Percentiles rank a stretch among this genome's conserved stretches.
These are phyloP conservation scores for Heterobasidion occidentale DNA, from an alignment of 1,284 basidiomycete species.

Conservation along the genomic window DNA sequence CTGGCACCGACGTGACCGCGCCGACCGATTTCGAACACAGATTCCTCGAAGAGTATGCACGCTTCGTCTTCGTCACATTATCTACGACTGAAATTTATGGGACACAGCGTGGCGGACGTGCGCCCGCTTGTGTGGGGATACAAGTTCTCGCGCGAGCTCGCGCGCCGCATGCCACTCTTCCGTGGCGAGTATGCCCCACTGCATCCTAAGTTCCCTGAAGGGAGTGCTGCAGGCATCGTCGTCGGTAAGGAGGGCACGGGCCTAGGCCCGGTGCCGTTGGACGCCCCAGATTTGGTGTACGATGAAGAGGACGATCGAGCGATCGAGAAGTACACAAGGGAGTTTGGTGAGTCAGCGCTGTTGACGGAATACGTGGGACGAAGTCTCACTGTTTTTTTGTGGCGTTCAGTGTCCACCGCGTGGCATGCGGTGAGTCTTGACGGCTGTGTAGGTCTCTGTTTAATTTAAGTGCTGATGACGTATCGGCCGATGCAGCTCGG, in stretches of 20 bases:
- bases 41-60: conserved; percentile 17
- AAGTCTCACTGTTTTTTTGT: conserved; percentile 6
- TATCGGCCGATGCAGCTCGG: conserved; percentile 32
- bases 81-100: neutral
- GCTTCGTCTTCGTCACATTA: neutral
- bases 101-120: conserved; percentile 42
- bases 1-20: conserved; percentile 26
- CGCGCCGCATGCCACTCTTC: conserved; percentile 47
- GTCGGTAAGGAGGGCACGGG: conserved; percentile 10
- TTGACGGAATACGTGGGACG: too few species aligned
- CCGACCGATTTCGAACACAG: conserved; percentile 27
- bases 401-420: conserved; percentile 30
- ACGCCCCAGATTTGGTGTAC: conserved; percentile 43
- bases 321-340: conserved; percentile 34
- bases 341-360: conserved; percentile 16
- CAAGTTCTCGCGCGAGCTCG: conserved; percentile 50
- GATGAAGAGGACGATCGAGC: conserved; percentile 45
- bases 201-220: conserved; percentile 43
- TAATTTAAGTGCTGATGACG: neutral
- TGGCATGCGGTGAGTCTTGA: conserved; percentile 46
- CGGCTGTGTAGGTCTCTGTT: neutral
- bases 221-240: conserved; percentile 33
- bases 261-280: conserved; percentile 27
- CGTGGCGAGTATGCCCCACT: conserved; percentile 38
- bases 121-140: conserved; percentile 45